Conservation (phyloP, 2,329 filamentous ascomycete species). For the Fusarium sp. region DNA sequence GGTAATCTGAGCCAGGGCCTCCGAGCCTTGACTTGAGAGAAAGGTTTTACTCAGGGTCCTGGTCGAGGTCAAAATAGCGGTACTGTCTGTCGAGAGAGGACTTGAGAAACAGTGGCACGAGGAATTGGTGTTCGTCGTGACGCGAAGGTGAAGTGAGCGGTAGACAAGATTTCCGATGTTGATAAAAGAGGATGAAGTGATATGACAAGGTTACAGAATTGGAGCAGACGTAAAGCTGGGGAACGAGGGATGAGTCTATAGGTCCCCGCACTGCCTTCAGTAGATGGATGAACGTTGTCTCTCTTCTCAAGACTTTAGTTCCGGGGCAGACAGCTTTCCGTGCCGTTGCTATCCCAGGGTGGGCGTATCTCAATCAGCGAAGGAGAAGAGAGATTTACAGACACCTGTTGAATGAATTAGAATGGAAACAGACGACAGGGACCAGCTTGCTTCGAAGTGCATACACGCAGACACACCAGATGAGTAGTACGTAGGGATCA, state of each 20-base stretch:
- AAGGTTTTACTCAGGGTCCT: slow-evolving; percentile 1
- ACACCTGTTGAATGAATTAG: slow-evolving; percentile 37
- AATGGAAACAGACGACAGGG: slow-evolving; percentile 35
- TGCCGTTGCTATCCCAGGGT: slow-evolving; percentile 36
- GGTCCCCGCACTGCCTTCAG: slow-evolving; percentile 38
- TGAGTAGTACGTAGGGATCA: slow-evolving; percentile 39
- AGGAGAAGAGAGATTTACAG: slow-evolving; percentile 31
- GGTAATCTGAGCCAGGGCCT: slow-evolving; percentile 16
- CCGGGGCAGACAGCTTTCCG: slow-evolving; percentile 34
- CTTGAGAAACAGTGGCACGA: slow-evolving; percentile 11
- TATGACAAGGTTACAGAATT: slow-evolving; percentile 40
- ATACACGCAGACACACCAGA: slow-evolving; percentile 36
- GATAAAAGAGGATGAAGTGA: slow-evolving; percentile 31
- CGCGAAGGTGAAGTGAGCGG: slow-evolving; percentile 14
- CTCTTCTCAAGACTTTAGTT: slow-evolving; percentile 41
- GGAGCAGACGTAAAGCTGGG: slow-evolving; percentile 36
- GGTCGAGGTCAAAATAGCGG: slow-evolving; percentile 7
- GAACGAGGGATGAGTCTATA: slow-evolving; percentile 34
- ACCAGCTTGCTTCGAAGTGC: slow-evolving; percentile 31
- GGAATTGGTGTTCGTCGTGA: not conserved
- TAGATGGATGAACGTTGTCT: slow-evolving; percentile 40
- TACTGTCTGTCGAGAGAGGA: not conserved
- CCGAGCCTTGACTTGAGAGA: slow-evolving; percentile 1
- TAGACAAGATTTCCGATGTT: slow-evolving; percentile 26
- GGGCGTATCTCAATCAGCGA: slow-evolving; percentile 38